These are phyloP conservation scores for Penicillium dipodomyicola DNA, from an alignment of 495 filamentous ascomycete genomes.

Conservation along the genomic window DNA sequence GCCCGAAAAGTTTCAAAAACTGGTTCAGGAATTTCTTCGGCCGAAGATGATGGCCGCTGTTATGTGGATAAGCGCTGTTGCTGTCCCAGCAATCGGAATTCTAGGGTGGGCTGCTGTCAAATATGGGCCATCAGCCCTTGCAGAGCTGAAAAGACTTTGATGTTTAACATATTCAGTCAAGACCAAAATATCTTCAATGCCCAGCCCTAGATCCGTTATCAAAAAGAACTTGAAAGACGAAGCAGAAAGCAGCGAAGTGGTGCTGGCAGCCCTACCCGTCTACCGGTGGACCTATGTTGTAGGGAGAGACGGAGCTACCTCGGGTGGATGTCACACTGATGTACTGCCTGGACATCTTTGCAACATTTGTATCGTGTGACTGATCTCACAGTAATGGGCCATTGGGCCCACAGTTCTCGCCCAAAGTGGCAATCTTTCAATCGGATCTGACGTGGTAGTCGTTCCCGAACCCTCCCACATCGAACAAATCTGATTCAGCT, in stretches of 20 bases:
- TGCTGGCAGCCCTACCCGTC: neutral
- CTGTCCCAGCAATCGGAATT: no score
- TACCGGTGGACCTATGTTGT: neutral
- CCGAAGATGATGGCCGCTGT: no score
- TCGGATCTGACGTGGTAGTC: neutral
- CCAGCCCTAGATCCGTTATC: neutral
- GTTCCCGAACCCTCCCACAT: neutral
- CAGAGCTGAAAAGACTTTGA: no score
- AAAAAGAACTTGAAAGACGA: no score
- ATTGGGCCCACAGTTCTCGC: neutral
- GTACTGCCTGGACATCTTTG: neutral
- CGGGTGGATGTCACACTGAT: neutral
- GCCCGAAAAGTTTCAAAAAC: no score
- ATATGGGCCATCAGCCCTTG: no score
- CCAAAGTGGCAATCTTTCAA: conserved; percentile 1
- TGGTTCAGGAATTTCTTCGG: no score
- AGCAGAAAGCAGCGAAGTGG: no score
- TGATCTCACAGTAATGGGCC: neutral
- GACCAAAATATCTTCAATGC: no score
- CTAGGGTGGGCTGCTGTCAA: no score
- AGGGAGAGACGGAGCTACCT: neutral
- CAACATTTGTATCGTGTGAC: neutral
- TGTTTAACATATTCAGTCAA: no score
- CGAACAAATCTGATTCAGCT: neutral
- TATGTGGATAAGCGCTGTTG: no score